Base-by-base conservation (phyloP, 2,329 filamentous ascomycete species). In the Fusarium stilboides region DNA sequence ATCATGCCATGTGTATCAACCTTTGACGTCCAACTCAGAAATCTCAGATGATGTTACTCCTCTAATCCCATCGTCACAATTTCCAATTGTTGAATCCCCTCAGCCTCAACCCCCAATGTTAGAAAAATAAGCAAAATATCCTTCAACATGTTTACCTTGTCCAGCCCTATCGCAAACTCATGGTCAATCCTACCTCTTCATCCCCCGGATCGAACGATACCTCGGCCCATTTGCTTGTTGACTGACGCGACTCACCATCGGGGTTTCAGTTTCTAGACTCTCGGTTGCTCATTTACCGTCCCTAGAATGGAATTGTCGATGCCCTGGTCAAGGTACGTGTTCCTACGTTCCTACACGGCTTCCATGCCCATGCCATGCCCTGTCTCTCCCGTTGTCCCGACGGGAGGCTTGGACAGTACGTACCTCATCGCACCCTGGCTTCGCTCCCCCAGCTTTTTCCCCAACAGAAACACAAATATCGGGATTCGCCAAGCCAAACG, bases 381-480 rank as follows among this genome's bases (percentile, higher is more conserved):
- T 56, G 19, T 15, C 34, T 36, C 28, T 63, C 66, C 65, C 65
- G 45, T 68, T 72, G 52, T 72, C 50, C 68, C 65, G 58, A 70
- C 28, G 39, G 26, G 13, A 49, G 43, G 51, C 50, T 43, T 47
- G 42, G 45, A 36, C 9, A 8, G 53, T 68, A 72, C 66, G 69
- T 70, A 68, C 34, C 42, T 37, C 42, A 5, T 13, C 26, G 31
- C 19, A 56, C 51, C 70, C 54, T 61, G 47, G 42, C 24, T 24
- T 60, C 42, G 31, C 43, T 74, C 69, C 73, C 69, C 69, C 71
- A 72, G 65, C 61, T 66, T 70, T 70, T 70, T 62, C 69, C 73
- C 73, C 73, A 74, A 75, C 69, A 75, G 71, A 75, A 71, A 73
- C 69, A 26, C 45, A 54, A 60, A 57, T 71, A 75, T 75, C 71